Base-by-base conservation (phyloP, 2,329 filamentous ascomycete genomes). In the Beauveria australis region DNA sequence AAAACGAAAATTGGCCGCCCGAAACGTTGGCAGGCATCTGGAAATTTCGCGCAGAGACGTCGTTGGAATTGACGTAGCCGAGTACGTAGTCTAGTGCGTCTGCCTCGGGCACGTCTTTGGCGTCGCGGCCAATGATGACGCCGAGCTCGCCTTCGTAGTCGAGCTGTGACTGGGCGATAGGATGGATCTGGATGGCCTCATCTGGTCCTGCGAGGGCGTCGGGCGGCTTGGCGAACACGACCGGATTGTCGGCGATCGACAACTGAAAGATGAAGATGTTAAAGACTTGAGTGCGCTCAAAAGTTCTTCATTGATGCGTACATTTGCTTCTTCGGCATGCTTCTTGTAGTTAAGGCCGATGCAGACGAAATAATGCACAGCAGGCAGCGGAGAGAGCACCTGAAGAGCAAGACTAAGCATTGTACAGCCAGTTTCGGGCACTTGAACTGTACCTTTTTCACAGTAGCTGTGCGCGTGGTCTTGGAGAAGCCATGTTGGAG, bases 51-150 rank as follows among this genome's bases (percentile, higher is more conserved):
- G 78, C 78, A 1, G 78, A 78, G 16, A 82, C 65, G 63, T 82
- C 80, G 67, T 85, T 85, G 40, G 79, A 78, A 40, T 78, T 77
- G 0, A 81, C 82, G 64, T 85, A 86, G 49, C 82, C 82, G 1
- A 85, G 75, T 1, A 85, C 74, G 64, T 82, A 81, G 40, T 78
- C 72, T 12, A 78, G 64, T 3, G 79, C 79, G 28, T 82, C 74
- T 1, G 71, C 72, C 53, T 79, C 76, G 4, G 72, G 65, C 2
- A 82, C 75, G 59, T 82, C 75, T 64, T 79, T 79, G 56, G 73
- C 75, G 37, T 76, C 73, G 46, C 74, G 73, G 12, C 76, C 76
- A 14, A 82, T 77, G 7, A 83, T 74, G 43, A 83, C 74, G 5
- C 74, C 76, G 60, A 83, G 74, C 64, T 83, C 80, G 1, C 77